A percentile compares a stretch with the other conserved stretches of the same genome.
phyloP scores from a whole-genome alignment of 2,329 filamentous ascomycete genomes.

The Canariomyces notabilis region DNA sequence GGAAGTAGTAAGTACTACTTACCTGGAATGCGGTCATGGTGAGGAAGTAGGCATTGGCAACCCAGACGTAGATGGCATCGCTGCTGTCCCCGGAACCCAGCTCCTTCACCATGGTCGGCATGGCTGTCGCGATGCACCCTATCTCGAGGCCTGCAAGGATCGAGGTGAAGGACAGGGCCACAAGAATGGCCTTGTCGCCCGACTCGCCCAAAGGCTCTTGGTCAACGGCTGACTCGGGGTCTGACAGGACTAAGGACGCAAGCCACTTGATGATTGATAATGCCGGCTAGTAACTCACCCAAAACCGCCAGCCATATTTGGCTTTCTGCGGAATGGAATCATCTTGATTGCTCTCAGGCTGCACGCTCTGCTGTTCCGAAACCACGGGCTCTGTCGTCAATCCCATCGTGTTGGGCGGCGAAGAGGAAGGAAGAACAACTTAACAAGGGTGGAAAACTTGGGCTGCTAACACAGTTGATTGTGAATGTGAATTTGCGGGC shows the following conservation, averaged over 20 bases:
- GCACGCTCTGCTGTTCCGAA: neutral
- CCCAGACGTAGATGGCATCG: too few relatives aligned
- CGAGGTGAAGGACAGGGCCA: neutral
- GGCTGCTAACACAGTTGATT: too few relatives aligned
- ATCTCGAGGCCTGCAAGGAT: neutral
- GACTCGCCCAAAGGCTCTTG: neutral
- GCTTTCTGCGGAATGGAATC: neutral
- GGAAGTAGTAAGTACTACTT: too few relatives aligned
- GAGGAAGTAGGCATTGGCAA: too few relatives aligned
- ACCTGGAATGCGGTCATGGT: too few relatives aligned
- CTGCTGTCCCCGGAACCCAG: neutral
- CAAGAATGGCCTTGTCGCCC: neutral
- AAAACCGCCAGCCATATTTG: slow-evolving; percentile 1
- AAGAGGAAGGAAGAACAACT: too few relatives aligned
- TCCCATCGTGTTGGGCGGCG: too few relatives aligned
- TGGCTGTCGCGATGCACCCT: neutral
- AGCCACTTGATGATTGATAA: neutral
- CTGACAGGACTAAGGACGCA: too few relatives aligned
- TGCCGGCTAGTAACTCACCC: neutral
- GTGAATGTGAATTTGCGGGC: too few relatives aligned
- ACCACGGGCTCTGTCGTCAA: neutral
- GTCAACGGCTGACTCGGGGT: neutral
- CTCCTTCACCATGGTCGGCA: neutral
- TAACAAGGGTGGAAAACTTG: too few relatives aligned
- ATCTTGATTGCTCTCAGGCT: too few relatives aligned